A percentile compares a stretch with the other conserved stretches of the same genome.
Conservation (phyloP, 2,329 filamentous ascomycete genomes). For the Karstenula rhodostoma region DNA sequence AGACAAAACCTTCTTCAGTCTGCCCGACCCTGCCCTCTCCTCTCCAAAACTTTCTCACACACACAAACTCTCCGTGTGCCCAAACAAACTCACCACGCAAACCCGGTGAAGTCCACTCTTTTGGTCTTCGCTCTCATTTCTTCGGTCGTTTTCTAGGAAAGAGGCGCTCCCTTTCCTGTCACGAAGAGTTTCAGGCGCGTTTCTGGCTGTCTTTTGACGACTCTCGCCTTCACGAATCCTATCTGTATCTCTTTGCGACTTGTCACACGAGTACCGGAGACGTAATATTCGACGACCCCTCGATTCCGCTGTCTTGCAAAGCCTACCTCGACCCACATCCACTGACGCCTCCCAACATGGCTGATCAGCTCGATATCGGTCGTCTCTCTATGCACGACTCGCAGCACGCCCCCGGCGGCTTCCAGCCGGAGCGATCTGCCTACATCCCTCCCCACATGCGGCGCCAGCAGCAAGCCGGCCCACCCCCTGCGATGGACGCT, state of each 20-base stretch:
- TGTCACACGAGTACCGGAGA: constrained; percentile 40
- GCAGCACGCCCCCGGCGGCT: constrained; percentile 64
- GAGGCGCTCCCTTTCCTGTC: constrained; percentile 48
- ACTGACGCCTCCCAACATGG: constrained; percentile 40
- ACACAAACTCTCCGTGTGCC: constrained; percentile 41
- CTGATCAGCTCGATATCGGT: constrained; percentile 78
- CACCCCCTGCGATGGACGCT: constrained; percentile 50
- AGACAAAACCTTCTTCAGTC: constrained; percentile 26
- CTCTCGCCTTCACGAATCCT: constrained; percentile 40
- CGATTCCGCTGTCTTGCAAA: constrained; percentile 12
- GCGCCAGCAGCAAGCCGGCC: constrained; percentile 41
- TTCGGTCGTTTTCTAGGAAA: constrained; percentile 49
- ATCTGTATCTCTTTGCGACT: constrained; percentile 41
- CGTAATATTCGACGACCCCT: constrained; percentile 19
- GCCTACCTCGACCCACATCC: constrained; percentile 19
- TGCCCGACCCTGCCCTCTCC: constrained; percentile 22
- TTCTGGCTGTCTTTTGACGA: constrained; percentile 48
- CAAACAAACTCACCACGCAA: constrained; percentile 37
- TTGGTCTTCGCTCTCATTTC: constrained; percentile 53
- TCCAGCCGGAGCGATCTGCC: constrained; percentile 67
- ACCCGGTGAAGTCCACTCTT: constrained; percentile 50
- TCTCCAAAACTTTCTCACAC: constrained; percentile 35
- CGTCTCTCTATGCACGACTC: constrained; percentile 75
- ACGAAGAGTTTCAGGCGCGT: constrained; percentile 52
- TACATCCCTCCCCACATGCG: constrained; percentile 90